Percentiles rank a stretch among this genome's conserved stretches.
Evolutionary conservation across 2,329 filamentous ascomycete genomes (phyloP).

Genomic region (Clonostachys rosea): DNA sequence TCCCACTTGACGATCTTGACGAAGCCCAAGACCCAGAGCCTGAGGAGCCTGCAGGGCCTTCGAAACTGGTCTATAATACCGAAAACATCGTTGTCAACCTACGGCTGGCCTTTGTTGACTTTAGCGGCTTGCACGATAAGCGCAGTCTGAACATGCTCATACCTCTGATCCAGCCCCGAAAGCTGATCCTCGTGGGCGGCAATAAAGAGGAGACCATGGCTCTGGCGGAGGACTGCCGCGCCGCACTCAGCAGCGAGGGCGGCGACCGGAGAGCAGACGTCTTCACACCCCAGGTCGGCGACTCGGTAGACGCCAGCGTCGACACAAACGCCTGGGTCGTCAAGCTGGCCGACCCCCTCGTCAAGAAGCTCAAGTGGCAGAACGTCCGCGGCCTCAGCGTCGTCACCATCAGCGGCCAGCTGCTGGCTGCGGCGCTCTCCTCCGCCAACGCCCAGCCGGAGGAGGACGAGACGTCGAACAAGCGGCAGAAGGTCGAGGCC

Average conservation of each 20-base stretch:
- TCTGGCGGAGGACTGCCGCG: conserved; percentile 76
- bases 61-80: conserved; percentile 65
- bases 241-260: conserved; percentile 48
- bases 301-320: conserved; percentile 80
- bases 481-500: conserved; percentile 41
- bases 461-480: conserved; percentile 14
- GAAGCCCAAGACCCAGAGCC: conserved; percentile 50
- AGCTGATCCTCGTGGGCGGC: conserved; percentile 88
- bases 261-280: conserved; percentile 60
- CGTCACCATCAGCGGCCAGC: conserved; percentile 82
- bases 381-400: conserved; percentile 85
- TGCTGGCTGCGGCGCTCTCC: conserved; percentile 30
- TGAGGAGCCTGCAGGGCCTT: conserved; percentile 57
- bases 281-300: conserved; percentile 74
- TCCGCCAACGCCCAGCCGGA: conserved; percentile 27
- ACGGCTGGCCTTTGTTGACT: conserved; percentile 84
- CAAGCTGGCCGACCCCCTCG: conserved; percentile 78
- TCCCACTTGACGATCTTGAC: conserved; percentile 50
- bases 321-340: conserved; percentile 98
- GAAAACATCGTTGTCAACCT: conserved; percentile 65
- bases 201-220: conserved; percentile 71
- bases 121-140: conserved; percentile 87
- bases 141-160: conserved; percentile 92
- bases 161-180: conserved; percentile 87
- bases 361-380: conserved; percentile 90